A percentile compares a stretch with the other conserved stretches of the same genome.
Conservation (phyloP, 805 yeast species). For the Ogataea paraovalis region DNA sequence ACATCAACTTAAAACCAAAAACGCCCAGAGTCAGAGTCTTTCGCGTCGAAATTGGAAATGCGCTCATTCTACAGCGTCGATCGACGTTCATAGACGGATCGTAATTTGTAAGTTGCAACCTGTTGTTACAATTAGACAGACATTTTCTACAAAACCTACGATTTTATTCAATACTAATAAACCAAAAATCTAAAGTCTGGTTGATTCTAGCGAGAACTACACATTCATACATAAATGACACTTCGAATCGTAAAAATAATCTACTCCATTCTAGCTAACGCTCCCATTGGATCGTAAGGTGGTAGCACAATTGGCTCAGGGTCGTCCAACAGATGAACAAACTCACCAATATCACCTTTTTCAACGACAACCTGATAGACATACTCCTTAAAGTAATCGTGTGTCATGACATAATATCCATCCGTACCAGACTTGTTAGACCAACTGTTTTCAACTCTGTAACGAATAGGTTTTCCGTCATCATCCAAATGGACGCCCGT, state of each 20-base stretch:
- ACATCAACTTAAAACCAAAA: too few species aligned
- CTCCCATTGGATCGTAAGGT: constrained; percentile 80
- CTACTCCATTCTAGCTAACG: constrained; percentile 42
- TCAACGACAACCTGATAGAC: constrained; percentile 70
- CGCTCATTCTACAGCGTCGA: too few species aligned
- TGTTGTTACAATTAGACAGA: too few species aligned
- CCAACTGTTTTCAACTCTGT: constrained; percentile 79
- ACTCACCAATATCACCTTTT: constrained; percentile 41
- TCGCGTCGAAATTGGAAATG: too few species aligned
- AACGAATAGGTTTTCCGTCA: constrained; percentile 56
- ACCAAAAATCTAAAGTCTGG: too few species aligned
- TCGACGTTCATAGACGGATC: too few species aligned
- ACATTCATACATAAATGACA: not conserved
- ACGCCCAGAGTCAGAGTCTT: too few species aligned
- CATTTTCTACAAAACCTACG: too few species aligned
- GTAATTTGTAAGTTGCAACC: too few species aligned
- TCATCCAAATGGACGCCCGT: constrained; percentile 76
- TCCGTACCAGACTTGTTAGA: constrained; percentile 63
- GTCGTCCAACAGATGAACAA: constrained; percentile 38
- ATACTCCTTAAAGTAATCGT: constrained; percentile 69
- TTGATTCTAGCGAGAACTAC: not conserved
- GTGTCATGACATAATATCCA: constrained; percentile 69
- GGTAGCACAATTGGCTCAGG: constrained; percentile 53
- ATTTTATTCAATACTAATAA: too few species aligned
- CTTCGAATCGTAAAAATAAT: not conserved